Conservation (phyloP, 345 rosid genomes). For the Citropsis articulata region DNA sequence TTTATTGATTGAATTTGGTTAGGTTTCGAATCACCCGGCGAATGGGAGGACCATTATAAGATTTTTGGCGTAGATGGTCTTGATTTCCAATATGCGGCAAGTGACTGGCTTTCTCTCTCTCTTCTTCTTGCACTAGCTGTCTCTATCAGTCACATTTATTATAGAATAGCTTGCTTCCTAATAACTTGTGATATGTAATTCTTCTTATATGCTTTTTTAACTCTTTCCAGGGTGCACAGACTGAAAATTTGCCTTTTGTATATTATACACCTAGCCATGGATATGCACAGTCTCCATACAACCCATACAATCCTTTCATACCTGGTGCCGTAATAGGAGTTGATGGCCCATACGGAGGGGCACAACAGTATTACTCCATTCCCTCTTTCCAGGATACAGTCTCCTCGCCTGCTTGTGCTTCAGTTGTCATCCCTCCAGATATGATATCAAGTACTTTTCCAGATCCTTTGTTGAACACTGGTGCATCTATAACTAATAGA, state of each 20-base stretch:
- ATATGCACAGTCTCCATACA: slow-evolving; percentile 82
- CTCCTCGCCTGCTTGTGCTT: slow-evolving; percentile 58
- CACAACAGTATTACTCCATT: slow-evolving; percentile 63
- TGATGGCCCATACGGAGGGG: slow-evolving; percentile 55
- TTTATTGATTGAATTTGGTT: slow-evolving; percentile 15
- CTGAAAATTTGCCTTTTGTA: slow-evolving; percentile 75
- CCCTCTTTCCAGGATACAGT: slow-evolving; percentile 60
- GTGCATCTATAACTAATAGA: slow-evolving; percentile 33
- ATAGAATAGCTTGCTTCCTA: neutral
- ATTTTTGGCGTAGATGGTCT: slow-evolving; percentile 86
- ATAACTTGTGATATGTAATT: neutral
- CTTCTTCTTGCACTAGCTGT: neutral
- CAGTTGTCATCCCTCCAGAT: slow-evolving; percentile 59
- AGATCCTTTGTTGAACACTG: slow-evolving; percentile 46
- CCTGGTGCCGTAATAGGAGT: slow-evolving; percentile 76
- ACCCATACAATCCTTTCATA: slow-evolving; percentile 88
- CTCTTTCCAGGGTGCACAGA: slow-evolving; percentile 68
- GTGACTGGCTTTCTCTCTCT: slow-evolving; percentile 6
- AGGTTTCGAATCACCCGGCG: slow-evolving; percentile 88
- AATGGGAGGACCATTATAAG: slow-evolving; percentile 89
- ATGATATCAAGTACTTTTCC: slow-evolving; percentile 30
- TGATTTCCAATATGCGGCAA: slow-evolving; percentile 65
- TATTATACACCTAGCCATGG: slow-evolving; percentile 83
- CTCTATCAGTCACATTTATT: neutral
- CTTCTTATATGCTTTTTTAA: slow-evolving; percentile 12